These are phyloP conservation scores for Penicillium ucsense DNA, from an alignment of 495 filamentous ascomycete genomes.

Conservation along the genomic window DNA sequence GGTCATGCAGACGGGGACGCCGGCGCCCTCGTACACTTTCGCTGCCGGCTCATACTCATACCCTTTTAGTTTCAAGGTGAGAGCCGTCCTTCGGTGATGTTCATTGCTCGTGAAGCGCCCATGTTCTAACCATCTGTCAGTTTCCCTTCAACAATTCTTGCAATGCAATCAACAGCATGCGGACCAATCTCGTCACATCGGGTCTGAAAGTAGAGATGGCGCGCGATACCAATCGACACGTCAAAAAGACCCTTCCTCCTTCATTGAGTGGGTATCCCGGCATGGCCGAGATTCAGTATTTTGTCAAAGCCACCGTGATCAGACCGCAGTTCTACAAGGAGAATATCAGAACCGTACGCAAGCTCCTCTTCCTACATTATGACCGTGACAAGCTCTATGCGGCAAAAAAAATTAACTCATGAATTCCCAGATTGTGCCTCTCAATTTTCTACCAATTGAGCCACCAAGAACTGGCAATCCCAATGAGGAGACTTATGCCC, in stretches of 20 bases:
- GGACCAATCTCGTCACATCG: slow-evolving; percentile 45
- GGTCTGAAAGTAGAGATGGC: slow-evolving; percentile 50
- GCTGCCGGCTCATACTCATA: slow-evolving; percentile 75
- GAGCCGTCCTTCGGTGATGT: too few species aligned
- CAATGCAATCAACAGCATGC: slow-evolving; percentile 47
- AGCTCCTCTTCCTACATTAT: too few species aligned
- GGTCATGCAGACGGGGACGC: slow-evolving; percentile 35
- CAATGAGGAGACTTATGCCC: slow-evolving; percentile 72
- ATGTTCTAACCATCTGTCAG: slow-evolving; percentile 16
- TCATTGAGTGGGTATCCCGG: slow-evolving; percentile 73
- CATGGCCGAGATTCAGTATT: slow-evolving; percentile 85
- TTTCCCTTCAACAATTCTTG: slow-evolving; percentile 91
- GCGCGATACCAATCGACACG: slow-evolving; percentile 49
- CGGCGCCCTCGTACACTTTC: slow-evolving; percentile 49
- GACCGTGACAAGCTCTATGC: too few species aligned
- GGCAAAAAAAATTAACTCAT: too few species aligned
- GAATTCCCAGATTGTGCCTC: slow-evolving; percentile 35
- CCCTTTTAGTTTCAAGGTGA: slow-evolving; percentile 79
- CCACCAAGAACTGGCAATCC: slow-evolving; percentile 60
- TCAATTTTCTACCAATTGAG: slow-evolving; percentile 91
- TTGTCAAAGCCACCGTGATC: slow-evolving; percentile 81
- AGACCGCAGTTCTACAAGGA: slow-evolving; percentile 76
- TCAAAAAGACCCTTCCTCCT: slow-evolving; percentile 81
- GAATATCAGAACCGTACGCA: slow-evolving; percentile 41
- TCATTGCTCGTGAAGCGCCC: not conserved